These are phyloP conservation scores for Fusarium agapanthi DNA, from an alignment of 2,329 filamentous ascomycete species.

Conservation along the genomic window DNA sequence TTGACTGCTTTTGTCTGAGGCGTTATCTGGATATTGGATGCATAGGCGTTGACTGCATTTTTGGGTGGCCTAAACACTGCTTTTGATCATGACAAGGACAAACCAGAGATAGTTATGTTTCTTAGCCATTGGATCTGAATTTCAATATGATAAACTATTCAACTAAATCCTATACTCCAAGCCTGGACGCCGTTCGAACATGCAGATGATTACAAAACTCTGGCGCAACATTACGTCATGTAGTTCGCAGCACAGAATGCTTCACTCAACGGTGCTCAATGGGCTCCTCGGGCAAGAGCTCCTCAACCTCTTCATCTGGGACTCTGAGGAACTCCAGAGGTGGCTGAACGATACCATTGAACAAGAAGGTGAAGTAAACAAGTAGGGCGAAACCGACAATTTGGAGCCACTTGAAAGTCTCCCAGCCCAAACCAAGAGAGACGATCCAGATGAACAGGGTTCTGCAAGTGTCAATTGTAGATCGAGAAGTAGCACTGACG, in stretches of 20 bases:
- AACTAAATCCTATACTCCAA: constrained; percentile 4
- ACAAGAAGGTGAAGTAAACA: constrained; percentile 96
- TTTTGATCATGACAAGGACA: constrained; percentile 16
- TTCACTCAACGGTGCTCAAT: constrained; percentile 70
- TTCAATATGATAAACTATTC: constrained; percentile 2
- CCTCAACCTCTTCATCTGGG: constrained; percentile 61
- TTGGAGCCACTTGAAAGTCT: constrained; percentile 97
- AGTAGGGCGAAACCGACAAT: constrained; percentile 87
- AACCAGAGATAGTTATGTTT: not conserved
- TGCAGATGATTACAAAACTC: not conserved
- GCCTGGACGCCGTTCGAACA: constrained; percentile 9
- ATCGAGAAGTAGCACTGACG: constrained; percentile 91
- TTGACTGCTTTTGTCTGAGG: constrained; percentile 4
- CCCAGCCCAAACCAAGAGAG: constrained; percentile 92
- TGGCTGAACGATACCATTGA: constrained; percentile 91
- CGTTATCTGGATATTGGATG: constrained; percentile 24
- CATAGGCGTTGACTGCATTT: not conserved
- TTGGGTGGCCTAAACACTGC: constrained; percentile 8
- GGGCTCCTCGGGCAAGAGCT: constrained; percentile 82
- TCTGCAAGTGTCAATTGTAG: constrained; percentile 96
- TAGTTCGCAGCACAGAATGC: not conserved
- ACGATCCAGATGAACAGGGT: constrained; percentile 99
- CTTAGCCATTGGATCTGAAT: not conserved
- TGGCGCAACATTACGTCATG: not conserved
- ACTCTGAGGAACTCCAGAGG: constrained; percentile 75